Evolutionary conservation across 2,329 filamentous ascomycete species (phyloP), one percentile per base, ranked within the genome.

Genomic region (Monascus ruber): DNA sequence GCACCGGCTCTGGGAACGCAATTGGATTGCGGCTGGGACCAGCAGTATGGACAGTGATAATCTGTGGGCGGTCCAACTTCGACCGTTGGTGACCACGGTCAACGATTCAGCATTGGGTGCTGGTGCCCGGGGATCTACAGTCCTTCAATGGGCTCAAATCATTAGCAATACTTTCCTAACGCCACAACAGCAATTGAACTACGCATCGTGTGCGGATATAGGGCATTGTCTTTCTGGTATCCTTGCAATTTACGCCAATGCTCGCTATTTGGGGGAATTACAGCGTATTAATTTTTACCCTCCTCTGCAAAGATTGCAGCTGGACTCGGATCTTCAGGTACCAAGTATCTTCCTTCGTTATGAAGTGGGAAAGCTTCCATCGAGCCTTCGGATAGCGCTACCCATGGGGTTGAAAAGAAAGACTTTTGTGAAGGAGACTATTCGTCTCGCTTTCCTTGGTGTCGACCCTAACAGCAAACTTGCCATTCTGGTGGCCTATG

Each of bases 11-110:
- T 94, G 88, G 85, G 71, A 71, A 6, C 56, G 73, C 9, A 68
- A 74, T 38, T 94, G 85, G 84, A 76, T 80, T 45, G 65, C 93
- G 31, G 79, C 80, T 47, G 72, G 83, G 34, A 77, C 78, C 38
- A 72, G 86, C 56, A 79, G 81, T 55, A 70, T 83, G 53, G 71
- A 73, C 52, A 84, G 85, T 38, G 84, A 91, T 55, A 73, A 73
- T 44, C 94, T 85, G 84, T 88, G 81, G 78, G 66, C 88, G 43
- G 68, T 85, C 25, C 59, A 60, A 43, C 42, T 61, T 47, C 50
- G 43, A 34, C 42, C 51, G 26, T 33, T 48, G 24, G 36, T 48
- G 11, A 29, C 48, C 29, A 32, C 45, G 32, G 44, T 47, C 31
- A 34, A 33, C 10, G 42, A 36, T 25, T 33, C 42, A 28, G 25